phyloP scores from a whole-genome alignment of 139 green algal species.

The Picochlorum sp. region DNA sequence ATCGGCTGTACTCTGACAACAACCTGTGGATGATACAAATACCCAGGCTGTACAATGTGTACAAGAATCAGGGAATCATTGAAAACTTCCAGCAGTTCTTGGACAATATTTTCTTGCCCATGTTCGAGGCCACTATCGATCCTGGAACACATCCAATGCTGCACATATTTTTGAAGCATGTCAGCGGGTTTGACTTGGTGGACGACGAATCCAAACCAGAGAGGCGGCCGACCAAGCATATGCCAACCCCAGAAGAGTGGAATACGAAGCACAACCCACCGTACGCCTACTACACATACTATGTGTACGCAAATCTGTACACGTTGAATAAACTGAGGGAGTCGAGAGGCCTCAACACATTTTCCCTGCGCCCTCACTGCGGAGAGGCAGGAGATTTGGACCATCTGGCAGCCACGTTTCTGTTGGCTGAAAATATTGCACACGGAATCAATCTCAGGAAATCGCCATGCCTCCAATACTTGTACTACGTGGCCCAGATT shows the following conservation, averaged over 20 bases:
- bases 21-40: conserved; percentile 97
- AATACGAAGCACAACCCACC: conserved; percentile 73
- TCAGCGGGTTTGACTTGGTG: conserved; percentile 96
- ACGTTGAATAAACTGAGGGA: conserved; percentile 89
- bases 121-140: conserved; percentile 97
- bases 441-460: conserved; percentile 99
- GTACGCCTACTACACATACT: conserved; percentile 97
- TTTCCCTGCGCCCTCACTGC: conserved; percentile 79
- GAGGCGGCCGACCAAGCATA: conserved; percentile 90
- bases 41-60: conserved; percentile 94
- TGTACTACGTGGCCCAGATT: conserved; percentile 78
- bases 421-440: conserved; percentile 94
- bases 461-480: conserved; percentile 74
- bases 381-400: conserved; percentile 95
- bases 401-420: conserved; percentile 85
- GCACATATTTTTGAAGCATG: conserved; percentile 86
- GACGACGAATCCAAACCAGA: conserved; percentile 98
- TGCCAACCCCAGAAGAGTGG: conserved; percentile 68
- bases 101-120: conserved; percentile 95
- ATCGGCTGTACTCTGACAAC: conserved; percentile 90
- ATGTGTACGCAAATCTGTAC: conserved; percentile 95
- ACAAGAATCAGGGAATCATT: conserved; percentile 77
- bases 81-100: conserved; percentile 85
- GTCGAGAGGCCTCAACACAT: conserved; percentile 80
- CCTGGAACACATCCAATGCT: conserved; percentile 91